Conservation (phyloP, 176 grass and related monocot species). For the Elaeis guineensis region DNA sequence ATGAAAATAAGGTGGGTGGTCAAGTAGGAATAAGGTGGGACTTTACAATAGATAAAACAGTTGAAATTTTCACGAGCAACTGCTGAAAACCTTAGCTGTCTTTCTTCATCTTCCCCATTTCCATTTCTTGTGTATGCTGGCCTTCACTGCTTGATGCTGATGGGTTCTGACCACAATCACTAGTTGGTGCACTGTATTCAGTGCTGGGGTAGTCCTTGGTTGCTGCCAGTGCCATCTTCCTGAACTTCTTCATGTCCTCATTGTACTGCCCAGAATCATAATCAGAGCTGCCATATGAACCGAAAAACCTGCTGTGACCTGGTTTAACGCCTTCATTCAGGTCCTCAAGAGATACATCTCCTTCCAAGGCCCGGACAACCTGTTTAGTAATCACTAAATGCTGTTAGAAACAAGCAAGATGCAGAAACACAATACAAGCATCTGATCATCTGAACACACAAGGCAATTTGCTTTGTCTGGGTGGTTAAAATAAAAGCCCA, state of each 20-base stretch:
- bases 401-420: no score
- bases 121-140: constrained; percentile 46
- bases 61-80: constrained; percentile 17
- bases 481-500: no score
- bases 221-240: not conserved
- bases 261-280: constrained; percentile 10
- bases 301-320: constrained; percentile 1
- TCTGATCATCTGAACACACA: no score
- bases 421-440: no score
- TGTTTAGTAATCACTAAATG: constrained; percentile 11
- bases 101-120: constrained; percentile 36
- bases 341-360: constrained; percentile 8
- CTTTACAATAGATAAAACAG: constrained; percentile 13
- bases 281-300: constrained; percentile 4
- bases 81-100: constrained; percentile 15
- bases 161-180: constrained; percentile 24
- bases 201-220: not conserved
- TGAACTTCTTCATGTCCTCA: constrained; percentile 15
- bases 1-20: no score
- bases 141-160: constrained; percentile 51
- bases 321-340: not conserved
- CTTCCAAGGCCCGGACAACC: constrained; percentile 23
- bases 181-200: not conserved
- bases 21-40: not conserved
- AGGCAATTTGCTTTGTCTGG: no score